Evolutionary conservation across 768 basidiomycete genomes (phyloP), one percentile per base, ranked within the genome.

Genomic region (Pisolithus microcarpus): DNA sequence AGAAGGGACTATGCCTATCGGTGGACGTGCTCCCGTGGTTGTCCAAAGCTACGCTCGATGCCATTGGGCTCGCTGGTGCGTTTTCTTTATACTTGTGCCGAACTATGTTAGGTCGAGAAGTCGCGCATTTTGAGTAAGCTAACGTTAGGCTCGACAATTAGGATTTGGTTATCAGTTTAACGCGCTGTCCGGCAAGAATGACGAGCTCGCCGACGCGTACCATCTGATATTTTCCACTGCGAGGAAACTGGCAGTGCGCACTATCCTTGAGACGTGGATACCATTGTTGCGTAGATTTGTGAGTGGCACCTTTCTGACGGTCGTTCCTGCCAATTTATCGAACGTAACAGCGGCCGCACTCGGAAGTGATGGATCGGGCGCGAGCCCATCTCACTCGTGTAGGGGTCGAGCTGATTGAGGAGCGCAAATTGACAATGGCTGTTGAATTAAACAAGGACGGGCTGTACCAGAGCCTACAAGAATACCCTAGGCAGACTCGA

Each of bases 1-100:
- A 50, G 59, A 61, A 48, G 50, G 50, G 47, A 43, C 47, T 31
- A 9, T 40, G 23, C 31, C 16, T 10, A 18, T 18, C 65, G 7
- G 69, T 88, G 30, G 82, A 92, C 36, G 77, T 82, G 2, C 68
- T 84, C 36, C 68, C 72, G 4, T 87, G 82, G 79, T 69, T 90
- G 3, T 80, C 78, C 38, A 78, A 77, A 50, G 77, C 78, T 45
- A 88, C 87, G 4, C 70, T 91, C 8, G 89, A 91, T 55, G 78
- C 87, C 49, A 89, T 92, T 46, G 87, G 87, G 8, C 70, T 85
- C 36, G 83, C 87, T 6, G 82, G 82, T 74, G 56, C 39, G 63
- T 16, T 18, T 49, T 10, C 21, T 26, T 34, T 37, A 4, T 16
- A 37, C 21, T 23, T 28, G 19, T 42, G 19, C 18, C 46, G 38